phyloP scores from a whole-genome alignment of 768 basidiomycete genomes.

The Lentinula edodes region DNA sequence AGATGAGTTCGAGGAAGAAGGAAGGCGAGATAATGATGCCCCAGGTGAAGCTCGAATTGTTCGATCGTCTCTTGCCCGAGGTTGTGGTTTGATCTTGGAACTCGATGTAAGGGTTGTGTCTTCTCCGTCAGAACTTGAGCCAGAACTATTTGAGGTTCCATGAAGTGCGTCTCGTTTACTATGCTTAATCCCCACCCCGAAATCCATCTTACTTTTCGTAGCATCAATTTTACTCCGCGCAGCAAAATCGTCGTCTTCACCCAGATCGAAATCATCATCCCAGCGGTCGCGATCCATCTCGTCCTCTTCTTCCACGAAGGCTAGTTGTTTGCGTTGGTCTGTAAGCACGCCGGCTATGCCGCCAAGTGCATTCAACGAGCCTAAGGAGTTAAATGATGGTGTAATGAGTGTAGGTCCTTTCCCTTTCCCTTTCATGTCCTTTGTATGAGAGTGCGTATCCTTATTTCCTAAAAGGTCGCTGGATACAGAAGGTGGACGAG shows the following conservation, averaged over 20 bases:
- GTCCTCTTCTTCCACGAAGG: constrained; percentile 46
- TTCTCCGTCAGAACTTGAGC: neutral
- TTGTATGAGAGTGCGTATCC: neutral
- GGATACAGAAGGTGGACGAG: neutral
- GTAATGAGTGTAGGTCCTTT: constrained; percentile 1
- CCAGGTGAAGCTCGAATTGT: neutral
- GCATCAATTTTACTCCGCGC: constrained; percentile 1
- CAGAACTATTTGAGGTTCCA: neutral
- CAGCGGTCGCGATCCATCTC: constrained; percentile 79
- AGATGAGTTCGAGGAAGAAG: neutral
- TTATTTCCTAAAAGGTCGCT: neutral
- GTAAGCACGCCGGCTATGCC: neutral
- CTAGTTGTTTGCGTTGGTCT: neutral
- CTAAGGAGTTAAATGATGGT: neutral
- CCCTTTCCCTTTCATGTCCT: neutral
- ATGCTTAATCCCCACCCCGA: neutral
- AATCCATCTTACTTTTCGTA: neutral
- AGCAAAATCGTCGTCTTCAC: constrained; percentile 2
- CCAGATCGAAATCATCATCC: constrained; percentile 92
- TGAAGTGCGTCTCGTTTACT: neutral
- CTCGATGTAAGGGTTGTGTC: neutral
- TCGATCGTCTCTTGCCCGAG: neutral
- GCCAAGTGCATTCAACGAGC: neutral
- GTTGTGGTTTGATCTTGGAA: neutral
- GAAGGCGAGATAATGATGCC: neutral